These are phyloP conservation scores for Zarea fungicola DNA, from an alignment of 2,329 filamentous ascomycete species.

Conservation along the genomic window DNA sequence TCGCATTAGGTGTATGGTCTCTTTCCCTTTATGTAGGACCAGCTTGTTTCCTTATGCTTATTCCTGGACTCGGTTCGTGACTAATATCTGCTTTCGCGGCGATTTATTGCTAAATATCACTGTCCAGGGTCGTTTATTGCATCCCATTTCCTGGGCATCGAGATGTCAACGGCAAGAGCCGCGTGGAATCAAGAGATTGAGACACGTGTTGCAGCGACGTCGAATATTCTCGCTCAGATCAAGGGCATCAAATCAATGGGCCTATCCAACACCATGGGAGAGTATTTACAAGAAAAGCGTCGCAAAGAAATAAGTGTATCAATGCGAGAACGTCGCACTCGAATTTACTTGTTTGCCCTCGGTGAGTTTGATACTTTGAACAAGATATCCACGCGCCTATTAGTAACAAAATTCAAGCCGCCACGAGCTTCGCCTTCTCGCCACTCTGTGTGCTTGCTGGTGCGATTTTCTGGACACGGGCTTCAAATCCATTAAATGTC, in stretches of 20 bases:
- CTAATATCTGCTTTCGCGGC: background rate
- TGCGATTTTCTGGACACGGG: background rate
- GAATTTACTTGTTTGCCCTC: background rate
- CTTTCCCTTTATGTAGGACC: background rate
- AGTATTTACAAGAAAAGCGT: background rate
- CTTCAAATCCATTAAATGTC: background rate
- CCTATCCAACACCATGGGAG: background rate
- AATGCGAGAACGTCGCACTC: background rate
- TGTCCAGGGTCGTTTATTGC: background rate
- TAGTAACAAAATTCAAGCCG: background rate
- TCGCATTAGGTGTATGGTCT: background rate
- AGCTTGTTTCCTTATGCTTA: slow-evolving; percentile 1
- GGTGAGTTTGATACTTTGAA: background rate
- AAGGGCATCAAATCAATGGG: background rate
- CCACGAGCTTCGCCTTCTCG: background rate
- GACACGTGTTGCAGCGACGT: background rate
- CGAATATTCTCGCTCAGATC: slow-evolving; percentile 1
- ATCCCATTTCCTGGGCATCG: background rate
- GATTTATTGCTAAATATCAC: background rate
- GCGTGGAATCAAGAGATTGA: slow-evolving; percentile 5
- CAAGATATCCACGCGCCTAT: background rate
- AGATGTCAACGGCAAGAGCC: background rate
- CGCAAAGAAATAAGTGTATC: background rate
- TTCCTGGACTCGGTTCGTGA: background rate
- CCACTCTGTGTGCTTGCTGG: background rate